Evolutionary conservation across 495 filamentous ascomycete species (phyloP).

Genomic region (Stereocaulon alpinum): DNA sequence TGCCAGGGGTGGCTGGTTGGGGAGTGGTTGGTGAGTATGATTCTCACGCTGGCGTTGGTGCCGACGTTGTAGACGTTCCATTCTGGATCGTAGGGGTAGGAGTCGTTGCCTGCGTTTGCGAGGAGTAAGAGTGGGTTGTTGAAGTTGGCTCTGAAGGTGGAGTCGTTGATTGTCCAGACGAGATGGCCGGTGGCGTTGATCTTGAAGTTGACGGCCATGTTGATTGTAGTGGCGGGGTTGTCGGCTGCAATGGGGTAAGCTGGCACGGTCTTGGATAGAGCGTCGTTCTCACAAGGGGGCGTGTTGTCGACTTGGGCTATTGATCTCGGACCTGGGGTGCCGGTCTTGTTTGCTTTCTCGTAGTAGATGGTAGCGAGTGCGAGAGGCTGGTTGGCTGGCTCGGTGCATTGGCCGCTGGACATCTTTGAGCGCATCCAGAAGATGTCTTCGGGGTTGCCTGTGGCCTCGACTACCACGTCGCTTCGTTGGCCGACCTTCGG

Average conservation of each 20-base stretch:
- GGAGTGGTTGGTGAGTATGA: slow-evolving; percentile 11
- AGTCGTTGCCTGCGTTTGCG: slow-evolving; percentile 25
- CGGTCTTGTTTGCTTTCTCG: slow-evolving; percentile 25
- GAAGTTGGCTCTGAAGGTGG: slow-evolving; percentile 27
- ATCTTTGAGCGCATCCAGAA: slow-evolving; percentile 32
- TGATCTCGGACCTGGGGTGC: slow-evolving; percentile 15
- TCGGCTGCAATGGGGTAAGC: slow-evolving; percentile 17
- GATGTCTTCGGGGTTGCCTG: slow-evolving; percentile 22
- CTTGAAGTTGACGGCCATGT: slow-evolving; percentile 21
- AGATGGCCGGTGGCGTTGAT: slow-evolving; percentile 24
- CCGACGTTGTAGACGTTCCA: slow-evolving; percentile 19
- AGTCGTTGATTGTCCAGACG: slow-evolving; percentile 26
- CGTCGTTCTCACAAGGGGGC: slow-evolving; percentile 26
- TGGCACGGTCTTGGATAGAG: slow-evolving; percentile 24
- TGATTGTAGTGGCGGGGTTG: slow-evolving; percentile 22
- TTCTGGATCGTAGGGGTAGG: slow-evolving; percentile 17
- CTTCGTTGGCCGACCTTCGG: slow-evolving; percentile 29
- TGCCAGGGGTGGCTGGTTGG: slow-evolving; percentile 15
- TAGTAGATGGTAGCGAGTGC: slow-evolving; percentile 33
- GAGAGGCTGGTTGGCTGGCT: slow-evolving; percentile 19
- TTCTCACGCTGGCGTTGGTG: slow-evolving; percentile 5
- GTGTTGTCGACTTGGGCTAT: slow-evolving; percentile 12
- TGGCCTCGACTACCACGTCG: slow-evolving; percentile 31
- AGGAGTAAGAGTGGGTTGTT: slow-evolving; percentile 30
- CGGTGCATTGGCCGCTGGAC: slow-evolving; percentile 12